These are phyloP conservation scores for Rhodotorula sp. DNA, from an alignment of 1,284 basidiomycete species.

Conservation along the genomic window DNA sequence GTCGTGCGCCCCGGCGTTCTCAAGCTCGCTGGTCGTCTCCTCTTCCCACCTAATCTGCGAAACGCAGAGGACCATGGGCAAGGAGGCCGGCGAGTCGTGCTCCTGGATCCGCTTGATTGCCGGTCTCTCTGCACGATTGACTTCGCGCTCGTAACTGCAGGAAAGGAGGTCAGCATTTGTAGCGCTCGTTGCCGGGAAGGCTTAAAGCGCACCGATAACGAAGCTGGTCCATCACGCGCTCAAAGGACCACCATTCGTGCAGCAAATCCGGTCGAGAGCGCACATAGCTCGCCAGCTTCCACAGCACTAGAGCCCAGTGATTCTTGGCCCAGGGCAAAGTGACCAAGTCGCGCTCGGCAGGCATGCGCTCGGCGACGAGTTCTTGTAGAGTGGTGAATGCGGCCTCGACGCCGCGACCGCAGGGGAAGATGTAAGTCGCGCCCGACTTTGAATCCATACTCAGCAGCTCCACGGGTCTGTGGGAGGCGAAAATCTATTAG, in stretches of 20 bases:
- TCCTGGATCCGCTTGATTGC: slow-evolving; percentile 73
- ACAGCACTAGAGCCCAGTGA: slow-evolving; percentile 84
- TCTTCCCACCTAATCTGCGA: slow-evolving; percentile 64
- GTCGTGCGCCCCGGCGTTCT: slow-evolving; percentile 44
- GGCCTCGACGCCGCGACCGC: slow-evolving; percentile 16
- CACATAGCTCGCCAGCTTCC: slow-evolving; percentile 87
- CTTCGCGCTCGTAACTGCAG: slow-evolving; percentile 82
- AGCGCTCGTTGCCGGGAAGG: accelerated
- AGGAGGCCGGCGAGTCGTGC: slow-evolving; percentile 67
- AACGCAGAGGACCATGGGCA: slow-evolving; percentile 80
- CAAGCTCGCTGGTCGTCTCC: slow-evolving; percentile 53
- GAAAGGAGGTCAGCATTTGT: not conserved
- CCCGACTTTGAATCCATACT: slow-evolving; percentile 31
- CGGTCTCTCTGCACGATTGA: slow-evolving; percentile 73
- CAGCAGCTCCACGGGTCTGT: slow-evolving; percentile 33
- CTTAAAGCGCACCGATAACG: slow-evolving; percentile 66
- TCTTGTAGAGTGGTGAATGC: slow-evolving; percentile 27
- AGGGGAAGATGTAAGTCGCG: slow-evolving; percentile 19
- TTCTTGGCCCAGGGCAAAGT: slow-evolving; percentile 81
- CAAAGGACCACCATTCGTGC: slow-evolving; percentile 68
- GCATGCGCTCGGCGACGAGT: slow-evolving; percentile 53
- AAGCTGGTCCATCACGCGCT: slow-evolving; percentile 74
- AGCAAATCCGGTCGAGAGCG: slow-evolving; percentile 66
- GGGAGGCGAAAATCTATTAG: not conserved
- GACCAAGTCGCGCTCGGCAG: slow-evolving; percentile 53